These are phyloP conservation scores for Chlamydomonas incerta DNA, from an alignment of 139 green algal species.

Conservation along the genomic window DNA sequence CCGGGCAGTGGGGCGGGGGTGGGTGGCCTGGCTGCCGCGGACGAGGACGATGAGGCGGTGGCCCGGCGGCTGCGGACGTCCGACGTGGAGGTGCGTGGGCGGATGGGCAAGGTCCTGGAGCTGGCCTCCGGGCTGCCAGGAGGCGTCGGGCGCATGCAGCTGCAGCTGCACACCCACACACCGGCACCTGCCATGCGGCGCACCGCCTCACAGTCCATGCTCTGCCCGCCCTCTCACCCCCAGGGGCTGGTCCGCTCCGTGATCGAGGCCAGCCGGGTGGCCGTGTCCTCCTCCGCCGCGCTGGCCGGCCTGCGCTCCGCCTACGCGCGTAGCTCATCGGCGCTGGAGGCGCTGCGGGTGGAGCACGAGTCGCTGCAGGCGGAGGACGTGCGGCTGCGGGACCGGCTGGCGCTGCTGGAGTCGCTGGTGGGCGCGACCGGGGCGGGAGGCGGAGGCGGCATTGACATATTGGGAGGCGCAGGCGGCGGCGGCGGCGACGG, in stretches of 20 bases:
- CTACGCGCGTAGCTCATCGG: conserved; percentile 17
- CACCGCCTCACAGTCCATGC: no score
- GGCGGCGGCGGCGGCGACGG: not conserved
- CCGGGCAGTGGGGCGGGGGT: no score
- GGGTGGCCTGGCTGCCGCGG: not conserved
- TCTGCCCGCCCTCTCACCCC: no score
- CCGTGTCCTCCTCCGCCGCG: not conserved
- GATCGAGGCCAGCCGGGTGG: conserved; percentile 38
- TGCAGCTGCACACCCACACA: no score
- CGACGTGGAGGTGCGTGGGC: conserved; percentile 28
- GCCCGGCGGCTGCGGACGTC: not conserved
- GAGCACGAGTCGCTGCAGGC: conserved; percentile 48
- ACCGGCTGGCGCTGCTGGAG: conserved; percentile 49
- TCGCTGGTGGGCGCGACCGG: conserved; percentile 32
- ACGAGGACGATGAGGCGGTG: not conserved
- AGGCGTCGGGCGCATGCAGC: no score
- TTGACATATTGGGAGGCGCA: not conserved
- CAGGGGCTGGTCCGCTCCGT: conserved; percentile 30
- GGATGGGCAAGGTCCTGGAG: no score
- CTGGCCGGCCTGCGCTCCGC: conserved; percentile 26
- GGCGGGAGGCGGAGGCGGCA: not conserved
- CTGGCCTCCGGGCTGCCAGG: no score
- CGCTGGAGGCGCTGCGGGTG: not conserved
- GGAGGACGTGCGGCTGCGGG: conserved; percentile 45
- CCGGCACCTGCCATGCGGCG: no score